Base-by-base conservation (phyloP, 208 protist genomes). In the Endotrypanum monterogeii region DNA sequence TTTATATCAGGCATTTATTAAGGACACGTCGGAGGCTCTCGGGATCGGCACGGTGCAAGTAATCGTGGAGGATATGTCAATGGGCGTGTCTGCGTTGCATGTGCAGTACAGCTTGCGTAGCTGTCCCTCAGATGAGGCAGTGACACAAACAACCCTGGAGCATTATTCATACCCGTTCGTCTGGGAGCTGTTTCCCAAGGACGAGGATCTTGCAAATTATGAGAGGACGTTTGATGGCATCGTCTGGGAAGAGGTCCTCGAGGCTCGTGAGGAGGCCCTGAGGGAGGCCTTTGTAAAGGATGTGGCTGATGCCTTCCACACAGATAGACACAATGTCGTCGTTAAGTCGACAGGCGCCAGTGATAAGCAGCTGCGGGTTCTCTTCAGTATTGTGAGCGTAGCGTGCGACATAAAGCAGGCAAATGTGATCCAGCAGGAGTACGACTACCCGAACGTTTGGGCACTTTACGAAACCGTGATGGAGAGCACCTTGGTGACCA, bases 91-190 rank as follows among this genome's bases (percentile, higher is more conserved):
- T 41, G 60, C 67, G 39, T 56, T 85, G 28, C 50, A 73, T 25
- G 82, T 85, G 57, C 58, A 83, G 55, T 87, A 89, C 72, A 52
- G 73, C 52, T 72, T 85, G 18, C n/a, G 73, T 20, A 74, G 80
- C 37, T 78, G 79, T 39, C 72, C 77, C 18, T 56, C 50, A 55
- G 73, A 80, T 30, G 78, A 77, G 51, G 71, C 56, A 25, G 88
- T 83, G 32, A 65, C 82, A 35, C 63, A 73, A 65, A 57, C 78
- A 12, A n/a, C 54, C 14, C 41, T 89, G 37, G 73, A 88, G 51
- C 73, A 88, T 52, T 74, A 88, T 74, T 48, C 82, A 48, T 89
- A 85, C 69, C 79, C 82, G n/a, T 65, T 76, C 46, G 75, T 89
- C 37, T 83, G 66, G 71, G 76, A 74, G 65, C n/a, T 87, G 32